Conservation (phyloP, 495 filamentous ascomycete genomes). For the Penicillium argentinense region DNA sequence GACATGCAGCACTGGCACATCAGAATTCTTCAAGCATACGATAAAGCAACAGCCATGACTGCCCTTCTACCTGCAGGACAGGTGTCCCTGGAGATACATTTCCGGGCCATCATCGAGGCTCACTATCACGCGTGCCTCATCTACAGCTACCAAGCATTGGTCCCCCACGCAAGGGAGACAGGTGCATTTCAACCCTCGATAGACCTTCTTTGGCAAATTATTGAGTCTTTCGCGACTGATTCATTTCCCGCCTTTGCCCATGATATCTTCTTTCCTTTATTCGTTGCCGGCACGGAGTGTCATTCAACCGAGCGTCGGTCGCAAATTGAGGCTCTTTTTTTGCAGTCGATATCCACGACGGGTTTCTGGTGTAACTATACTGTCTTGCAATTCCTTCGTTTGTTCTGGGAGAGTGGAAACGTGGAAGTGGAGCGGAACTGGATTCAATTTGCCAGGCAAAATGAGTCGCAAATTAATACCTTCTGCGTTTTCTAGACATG, state of each 20-base stretch:
- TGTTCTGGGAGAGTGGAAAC: constrained; percentile 7
- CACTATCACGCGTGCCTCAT: constrained; percentile 18
- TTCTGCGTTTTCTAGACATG: constrained; percentile 20
- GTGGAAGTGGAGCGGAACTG: constrained; percentile 4
- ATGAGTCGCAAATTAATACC: constrained; percentile 4
- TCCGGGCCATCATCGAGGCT: constrained; percentile 10
- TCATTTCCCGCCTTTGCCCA: constrained; percentile 11
- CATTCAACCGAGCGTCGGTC: background rate
- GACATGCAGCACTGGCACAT: constrained; percentile 13
- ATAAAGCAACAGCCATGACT: constrained; percentile 1
- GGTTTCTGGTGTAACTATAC: constrained; percentile 23
- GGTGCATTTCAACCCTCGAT: background rate
- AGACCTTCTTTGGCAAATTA: constrained; percentile 4
- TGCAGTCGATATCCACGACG: constrained; percentile 12
- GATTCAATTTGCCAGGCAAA: constrained; percentile 20
- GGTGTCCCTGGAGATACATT: background rate
- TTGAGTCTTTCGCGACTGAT: constrained; percentile 1
- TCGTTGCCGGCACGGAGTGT: constrained; percentile 17
- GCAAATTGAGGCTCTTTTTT: constrained; percentile 9
- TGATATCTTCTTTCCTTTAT: constrained; percentile 21
- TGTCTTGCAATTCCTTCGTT: constrained; percentile 16
- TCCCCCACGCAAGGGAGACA: background rate
- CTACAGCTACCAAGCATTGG: constrained; percentile 18
- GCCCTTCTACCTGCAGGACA: constrained; percentile 1
- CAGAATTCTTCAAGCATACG: constrained; percentile 12